These are phyloP conservation scores for Pseudogymnoascus pannorum DNA, from an alignment of 2,329 filamentous ascomycete genomes.

Conservation along the genomic window DNA sequence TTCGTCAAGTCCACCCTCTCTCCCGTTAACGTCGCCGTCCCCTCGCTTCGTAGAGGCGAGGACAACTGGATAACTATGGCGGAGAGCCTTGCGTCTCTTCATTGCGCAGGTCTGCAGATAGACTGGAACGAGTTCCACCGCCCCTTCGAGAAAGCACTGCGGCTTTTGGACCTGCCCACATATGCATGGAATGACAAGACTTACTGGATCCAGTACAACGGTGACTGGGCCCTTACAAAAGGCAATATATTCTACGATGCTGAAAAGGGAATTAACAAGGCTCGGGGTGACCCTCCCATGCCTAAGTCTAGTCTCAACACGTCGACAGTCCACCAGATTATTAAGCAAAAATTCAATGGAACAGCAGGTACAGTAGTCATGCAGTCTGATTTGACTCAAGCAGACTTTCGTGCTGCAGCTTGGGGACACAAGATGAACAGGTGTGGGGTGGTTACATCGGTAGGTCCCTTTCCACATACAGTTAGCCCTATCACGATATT, in stretches of 20 bases:
- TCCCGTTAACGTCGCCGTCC: conserved; percentile 27
- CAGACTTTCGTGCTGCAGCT: too few relatives aligned
- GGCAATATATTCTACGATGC: conserved; percentile 42
- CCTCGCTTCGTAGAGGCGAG: conserved; percentile 43
- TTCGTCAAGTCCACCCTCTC: conserved; percentile 60
- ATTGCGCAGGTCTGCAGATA: conserved; percentile 42
- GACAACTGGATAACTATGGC: conserved; percentile 49
- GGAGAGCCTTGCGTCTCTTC: conserved; percentile 41
- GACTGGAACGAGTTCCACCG: conserved; percentile 53
- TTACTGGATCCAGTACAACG: conserved; percentile 40
- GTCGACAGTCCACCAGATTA: too few relatives aligned
- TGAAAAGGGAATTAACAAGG: conserved; percentile 43
- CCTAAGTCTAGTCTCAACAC: too few relatives aligned
- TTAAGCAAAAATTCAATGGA: too few relatives aligned
- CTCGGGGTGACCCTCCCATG: too few relatives aligned
- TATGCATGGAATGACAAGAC: conserved; percentile 57
- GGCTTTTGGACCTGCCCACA: conserved; percentile 48
- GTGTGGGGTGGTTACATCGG: too few relatives aligned
- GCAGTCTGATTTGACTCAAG: too few relatives aligned
- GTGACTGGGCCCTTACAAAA: conserved; percentile 57
- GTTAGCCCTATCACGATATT: too few relatives aligned
- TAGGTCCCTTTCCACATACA: too few relatives aligned
- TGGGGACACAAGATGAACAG: too few relatives aligned
- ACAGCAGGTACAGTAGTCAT: too few relatives aligned
- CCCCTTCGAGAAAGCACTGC: conserved; percentile 45